phyloP scores from a whole-genome alignment of 2,329 filamentous ascomycete genomes.

The Hypoxylon sp. region DNA sequence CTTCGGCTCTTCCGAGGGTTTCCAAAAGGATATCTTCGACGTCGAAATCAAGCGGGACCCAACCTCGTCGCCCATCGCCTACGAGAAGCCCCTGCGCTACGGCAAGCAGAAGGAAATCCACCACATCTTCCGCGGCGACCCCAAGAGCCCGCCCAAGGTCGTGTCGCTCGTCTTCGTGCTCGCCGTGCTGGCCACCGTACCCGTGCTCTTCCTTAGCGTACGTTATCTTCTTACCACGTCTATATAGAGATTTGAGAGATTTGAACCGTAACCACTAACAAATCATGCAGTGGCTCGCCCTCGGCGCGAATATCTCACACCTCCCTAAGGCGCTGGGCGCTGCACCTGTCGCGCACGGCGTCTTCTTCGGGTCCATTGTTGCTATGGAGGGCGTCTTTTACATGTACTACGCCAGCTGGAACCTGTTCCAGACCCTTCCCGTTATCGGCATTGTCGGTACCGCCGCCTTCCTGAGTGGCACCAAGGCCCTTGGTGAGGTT shows the following conservation, averaged over 20 bases:
- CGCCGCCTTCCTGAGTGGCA: conserved; percentile 87
- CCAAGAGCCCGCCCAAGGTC: conserved; percentile 83
- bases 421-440: conserved; percentile 89
- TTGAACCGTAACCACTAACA: neutral
- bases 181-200: conserved; percentile 80
- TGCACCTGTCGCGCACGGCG: conserved; percentile 83
- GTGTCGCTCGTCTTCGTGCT: conserved; percentile 84
- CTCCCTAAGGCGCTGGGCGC: conserved; percentile 79
- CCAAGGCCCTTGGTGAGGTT: conserved; percentile 91
- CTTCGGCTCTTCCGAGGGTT: conserved; percentile 80
- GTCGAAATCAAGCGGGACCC: conserved; percentile 76
- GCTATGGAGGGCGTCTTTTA: conserved; percentile 94
- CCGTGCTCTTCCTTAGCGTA: conserved; percentile 79
- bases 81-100: conserved; percentile 83
- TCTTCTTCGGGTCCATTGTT: conserved; percentile 90
- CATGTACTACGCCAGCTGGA: conserved; percentile 94
- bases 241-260: neutral
- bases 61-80: conserved; percentile 69
- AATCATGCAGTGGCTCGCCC: conserved; percentile 76
- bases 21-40: conserved; percentile 80
- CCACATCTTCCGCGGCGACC: conserved; percentile 88
- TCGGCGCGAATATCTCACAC: conserved; percentile 88
- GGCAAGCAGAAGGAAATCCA: conserved; percentile 87
- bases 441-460: conserved; percentile 76
- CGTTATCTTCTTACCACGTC: conserved; percentile 52